These are phyloP conservation scores for Sphaerostilbella broomeana DNA, from an alignment of 2,329 filamentous ascomycete genomes.

Conservation along the genomic window DNA sequence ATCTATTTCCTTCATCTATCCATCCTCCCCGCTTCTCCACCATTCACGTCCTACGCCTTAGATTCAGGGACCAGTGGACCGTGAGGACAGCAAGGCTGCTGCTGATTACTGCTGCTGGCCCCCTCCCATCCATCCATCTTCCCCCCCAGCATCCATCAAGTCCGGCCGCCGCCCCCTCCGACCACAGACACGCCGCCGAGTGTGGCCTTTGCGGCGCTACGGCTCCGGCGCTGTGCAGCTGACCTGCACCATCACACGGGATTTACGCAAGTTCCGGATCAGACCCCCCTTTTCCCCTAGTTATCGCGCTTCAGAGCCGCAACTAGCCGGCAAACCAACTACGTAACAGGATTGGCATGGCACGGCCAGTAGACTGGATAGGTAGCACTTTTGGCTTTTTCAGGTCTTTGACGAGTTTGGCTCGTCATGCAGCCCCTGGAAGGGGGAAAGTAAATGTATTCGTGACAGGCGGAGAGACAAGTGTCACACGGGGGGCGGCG, in stretches of 20 bases:
- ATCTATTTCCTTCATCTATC: too few relatives aligned
- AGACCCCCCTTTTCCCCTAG: not conserved
- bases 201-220: slow-evolving; percentile 1
- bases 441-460: too few relatives aligned
- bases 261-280: slow-evolving; percentile 4
- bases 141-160: not conserved
- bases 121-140: too few relatives aligned
- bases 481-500: too few relatives aligned
- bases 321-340: slow-evolving; percentile 9
- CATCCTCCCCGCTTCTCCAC: slow-evolving; percentile 9
- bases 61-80: not conserved
- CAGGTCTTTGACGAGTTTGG: too few relatives aligned
- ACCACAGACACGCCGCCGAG: not conserved
- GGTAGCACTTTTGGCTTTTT: too few relatives aligned
- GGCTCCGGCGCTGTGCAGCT: slow-evolving; percentile 10
- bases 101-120: not conserved
- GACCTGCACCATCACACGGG: slow-evolving; percentile 6
- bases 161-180: slow-evolving; percentile 1
- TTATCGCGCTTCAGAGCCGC: slow-evolving; percentile 3
- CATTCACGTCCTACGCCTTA: not conserved
- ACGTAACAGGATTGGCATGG: slow-evolving; percentile 4
- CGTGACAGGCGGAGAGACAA: too few relatives aligned
- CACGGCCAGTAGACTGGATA: too few relatives aligned
- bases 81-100: not conserved
- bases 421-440: too few relatives aligned